Base-by-base conservation (phyloP, 768 basidiomycete species). In the Serendipita sp. region DNA sequence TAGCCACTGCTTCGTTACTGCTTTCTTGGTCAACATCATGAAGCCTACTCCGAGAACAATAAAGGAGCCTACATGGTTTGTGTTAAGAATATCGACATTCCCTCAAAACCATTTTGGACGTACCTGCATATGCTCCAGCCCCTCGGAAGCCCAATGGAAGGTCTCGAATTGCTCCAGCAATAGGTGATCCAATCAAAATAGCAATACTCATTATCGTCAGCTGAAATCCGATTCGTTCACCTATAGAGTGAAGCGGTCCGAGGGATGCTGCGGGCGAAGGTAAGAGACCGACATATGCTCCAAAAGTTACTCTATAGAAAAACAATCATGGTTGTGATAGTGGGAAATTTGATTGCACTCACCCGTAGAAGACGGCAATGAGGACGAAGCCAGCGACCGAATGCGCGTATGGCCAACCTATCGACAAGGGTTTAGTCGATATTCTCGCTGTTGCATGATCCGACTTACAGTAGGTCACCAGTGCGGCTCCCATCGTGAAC, bases 351-450 rank as follows among this genome's bases (percentile, higher is more conserved):
- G 38, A 7, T 38, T 38, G 38, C 38, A 70, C 78, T 5, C 61
- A 86, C 82, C 87, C 87, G 66, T 88, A 89, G 9, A 84, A 65
- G 5, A 86, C 68, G 0, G 81, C 75, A 42, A 89, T 69, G 4
- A 72, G 78, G 2, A 86, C 75, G 30, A 83, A 73, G 0, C 75
- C 72, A 0, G 70, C 73, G 60, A 78, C 66, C 28, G 69, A 76
- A 42, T 68, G 71, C 0, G 78, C 78, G 69, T 81, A 84, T 1
- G 88, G 89, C 90, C 89, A 91, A 2, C 74, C 53, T 58, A 58
- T 9, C 45, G n/a, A 20, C 9, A 48, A 48, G 11, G 17, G 11
- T 58, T 9, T 13, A 11, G 4, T 24, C 9, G 31, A 13, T 33
- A 22, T 11, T 9, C 28, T 31, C 17, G 11, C 11, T 58, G 13